A percentile compares a stretch with the other conserved stretches of the same genome.
Conservation (phyloP, 768 basidiomycete species). For the Boletellus ananiceps region DNA sequence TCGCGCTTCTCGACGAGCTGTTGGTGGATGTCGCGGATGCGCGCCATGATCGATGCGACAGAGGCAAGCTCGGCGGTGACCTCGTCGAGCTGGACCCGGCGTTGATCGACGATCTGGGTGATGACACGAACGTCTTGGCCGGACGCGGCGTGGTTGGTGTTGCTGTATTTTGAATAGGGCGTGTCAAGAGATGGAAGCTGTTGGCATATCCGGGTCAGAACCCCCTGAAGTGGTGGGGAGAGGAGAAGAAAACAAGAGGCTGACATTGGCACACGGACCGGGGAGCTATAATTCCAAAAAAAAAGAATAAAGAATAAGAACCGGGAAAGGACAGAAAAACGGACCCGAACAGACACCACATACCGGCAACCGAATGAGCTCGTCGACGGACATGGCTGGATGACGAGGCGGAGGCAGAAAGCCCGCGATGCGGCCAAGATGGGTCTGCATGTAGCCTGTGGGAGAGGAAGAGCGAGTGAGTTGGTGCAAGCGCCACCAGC, state of each 20-base stretch:
- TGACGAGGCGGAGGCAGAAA: not conserved
- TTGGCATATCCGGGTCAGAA: not conserved
- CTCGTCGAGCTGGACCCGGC: constrained; percentile 13
- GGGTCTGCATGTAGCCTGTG: constrained; percentile 9
- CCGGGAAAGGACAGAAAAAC: not conserved
- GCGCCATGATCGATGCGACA: constrained; percentile 13
- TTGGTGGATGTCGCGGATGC: constrained; percentile 4
- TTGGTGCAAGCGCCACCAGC: not conserved
- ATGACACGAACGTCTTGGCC: constrained; percentile 11
- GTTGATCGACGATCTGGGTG: constrained; percentile 12
- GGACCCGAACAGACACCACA: not conserved
- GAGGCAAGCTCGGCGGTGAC: constrained; percentile 9
- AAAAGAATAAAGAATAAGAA: not conserved
- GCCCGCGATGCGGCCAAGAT: constrained; percentile 1
- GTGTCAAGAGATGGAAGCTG: constrained; percentile 18
- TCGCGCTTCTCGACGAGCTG: constrained; percentile 11
- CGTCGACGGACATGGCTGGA: constrained; percentile 12
- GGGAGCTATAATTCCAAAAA: constrained; percentile 9
- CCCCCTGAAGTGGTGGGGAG: too few species aligned
- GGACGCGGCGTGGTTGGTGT: constrained; percentile 14
- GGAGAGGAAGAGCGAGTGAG: not conserved
- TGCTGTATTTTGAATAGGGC: constrained; percentile 11
- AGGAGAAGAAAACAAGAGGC: not conserved
- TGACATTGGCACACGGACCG: constrained; percentile 10
- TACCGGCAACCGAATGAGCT: constrained; percentile 10